Conservation (phyloP, 2,329 filamentous ascomycete species). For the Paraconiothyrium brasiliense region DNA sequence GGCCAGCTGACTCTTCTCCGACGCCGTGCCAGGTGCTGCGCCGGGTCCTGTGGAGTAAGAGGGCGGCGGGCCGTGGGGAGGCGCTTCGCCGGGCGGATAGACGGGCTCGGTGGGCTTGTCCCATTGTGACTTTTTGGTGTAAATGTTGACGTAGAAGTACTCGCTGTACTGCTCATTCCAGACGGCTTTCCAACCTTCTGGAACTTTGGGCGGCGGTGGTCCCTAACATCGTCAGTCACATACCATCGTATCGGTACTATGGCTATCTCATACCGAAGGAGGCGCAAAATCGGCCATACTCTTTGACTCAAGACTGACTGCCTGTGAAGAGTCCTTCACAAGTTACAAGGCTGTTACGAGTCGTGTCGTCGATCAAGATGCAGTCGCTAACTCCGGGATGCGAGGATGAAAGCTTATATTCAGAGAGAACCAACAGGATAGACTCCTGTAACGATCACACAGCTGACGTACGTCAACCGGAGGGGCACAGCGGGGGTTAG, state of each 20-base stretch:
- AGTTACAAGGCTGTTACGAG: neutral
- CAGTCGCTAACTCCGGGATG: neutral
- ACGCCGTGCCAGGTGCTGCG: slow-evolving; percentile 40
- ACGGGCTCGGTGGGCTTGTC: slow-evolving; percentile 79
- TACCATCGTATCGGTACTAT: neutral
- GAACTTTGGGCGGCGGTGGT: slow-evolving; percentile 69
- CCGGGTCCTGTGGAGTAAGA: slow-evolving; percentile 66
- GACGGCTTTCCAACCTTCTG: slow-evolving; percentile 84
- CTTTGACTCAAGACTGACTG: neutral
- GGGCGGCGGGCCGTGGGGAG: slow-evolving; percentile 71
- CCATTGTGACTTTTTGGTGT: slow-evolving; percentile 92
- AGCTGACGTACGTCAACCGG: neutral
- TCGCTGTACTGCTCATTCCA: slow-evolving; percentile 89
- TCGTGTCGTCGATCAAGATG: neutral
- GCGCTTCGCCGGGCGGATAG: slow-evolving; percentile 58
- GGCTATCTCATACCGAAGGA: slow-evolving; percentile 38
- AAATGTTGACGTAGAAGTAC: slow-evolving; percentile 93
- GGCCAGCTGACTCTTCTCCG: slow-evolving; percentile 57
- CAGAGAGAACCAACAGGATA: neutral
- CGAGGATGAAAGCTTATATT: neutral
- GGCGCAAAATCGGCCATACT: slow-evolving; percentile 49
- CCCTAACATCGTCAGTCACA: slow-evolving; percentile 36
- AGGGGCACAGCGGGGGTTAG: neutral
- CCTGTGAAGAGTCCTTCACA: neutral
- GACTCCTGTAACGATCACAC: neutral